phyloP scores from a whole-genome alignment of 2,329 filamentous ascomycete species.

The Bipolaris oryzae region DNA sequence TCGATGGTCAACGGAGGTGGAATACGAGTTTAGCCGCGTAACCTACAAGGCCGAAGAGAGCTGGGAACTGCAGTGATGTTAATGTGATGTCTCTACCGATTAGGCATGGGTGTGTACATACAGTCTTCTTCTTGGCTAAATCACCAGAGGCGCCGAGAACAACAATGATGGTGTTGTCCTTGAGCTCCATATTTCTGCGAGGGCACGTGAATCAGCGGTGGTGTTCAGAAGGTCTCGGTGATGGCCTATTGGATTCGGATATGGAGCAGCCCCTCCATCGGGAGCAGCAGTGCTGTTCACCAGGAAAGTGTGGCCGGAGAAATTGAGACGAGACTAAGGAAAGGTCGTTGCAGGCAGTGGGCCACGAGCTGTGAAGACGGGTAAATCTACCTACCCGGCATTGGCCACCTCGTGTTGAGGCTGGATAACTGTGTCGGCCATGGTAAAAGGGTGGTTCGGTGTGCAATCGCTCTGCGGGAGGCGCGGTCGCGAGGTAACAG shows the following conservation, averaged over 20 bases:
- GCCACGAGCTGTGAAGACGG: neutral
- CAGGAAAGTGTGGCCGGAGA: slow-evolving; percentile 5
- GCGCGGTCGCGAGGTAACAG: slow-evolving; percentile 27
- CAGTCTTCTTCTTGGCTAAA: slow-evolving; percentile 99
- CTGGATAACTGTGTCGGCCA: slow-evolving; percentile 57
- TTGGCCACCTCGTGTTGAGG: slow-evolving; percentile 52
- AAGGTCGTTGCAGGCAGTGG: neutral
- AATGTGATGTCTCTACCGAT: slow-evolving; percentile 22
- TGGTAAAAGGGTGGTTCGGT: slow-evolving; percentile 28
- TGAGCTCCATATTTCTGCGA: slow-evolving; percentile 85
- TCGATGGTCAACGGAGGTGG: slow-evolving; percentile 28
- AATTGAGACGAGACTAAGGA: slow-evolving; percentile 6
- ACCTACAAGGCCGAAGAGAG: slow-evolving; percentile 95
- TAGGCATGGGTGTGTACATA: slow-evolving; percentile 54
- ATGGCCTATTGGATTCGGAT: slow-evolving; percentile 2
- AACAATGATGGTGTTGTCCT: slow-evolving; percentile 96
- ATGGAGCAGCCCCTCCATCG: slow-evolving; percentile 21
- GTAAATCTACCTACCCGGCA: slow-evolving; percentile 52
- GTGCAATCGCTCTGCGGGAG: slow-evolving; percentile 27
- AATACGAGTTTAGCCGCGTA: slow-evolving; percentile 15
- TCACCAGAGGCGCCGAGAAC: slow-evolving; percentile 97
- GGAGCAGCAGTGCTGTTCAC: neutral
- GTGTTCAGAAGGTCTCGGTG: slow-evolving; percentile 15
- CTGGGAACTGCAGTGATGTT: slow-evolving; percentile 74
- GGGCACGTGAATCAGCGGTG: slow-evolving; percentile 37